phyloP scores from a whole-genome alignment of 2,329 filamentous ascomycete genomes.

The Botrytis elliptica region DNA sequence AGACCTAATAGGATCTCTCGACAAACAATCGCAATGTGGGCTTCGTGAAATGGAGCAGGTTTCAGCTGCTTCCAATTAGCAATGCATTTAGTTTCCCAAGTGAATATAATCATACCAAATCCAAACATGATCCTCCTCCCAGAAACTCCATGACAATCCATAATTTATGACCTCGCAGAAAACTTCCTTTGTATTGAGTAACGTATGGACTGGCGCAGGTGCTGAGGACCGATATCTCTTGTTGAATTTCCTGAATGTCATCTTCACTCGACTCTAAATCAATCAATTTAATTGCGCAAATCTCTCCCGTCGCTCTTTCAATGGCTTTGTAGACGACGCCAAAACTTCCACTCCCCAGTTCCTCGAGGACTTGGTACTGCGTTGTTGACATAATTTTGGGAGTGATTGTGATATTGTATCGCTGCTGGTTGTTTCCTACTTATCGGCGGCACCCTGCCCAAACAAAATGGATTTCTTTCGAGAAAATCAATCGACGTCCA shows the following conservation, averaged over 20 bases:
- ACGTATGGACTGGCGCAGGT: conserved; percentile 93
- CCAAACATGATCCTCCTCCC: conserved; percentile 90
- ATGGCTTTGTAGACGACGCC: conserved; percentile 97
- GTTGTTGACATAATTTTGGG: conserved; percentile 51
- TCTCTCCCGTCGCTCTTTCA: conserved; percentile 83
- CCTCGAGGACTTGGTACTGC: conserved; percentile 92
- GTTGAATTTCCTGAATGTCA: conserved; percentile 96
- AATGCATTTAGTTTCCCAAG: conserved; percentile 1
- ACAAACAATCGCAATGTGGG: conserved; percentile 90
- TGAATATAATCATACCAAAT: conserved; percentile 63
- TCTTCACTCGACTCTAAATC: conserved; percentile 98
- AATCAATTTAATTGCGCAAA: conserved; percentile 98
- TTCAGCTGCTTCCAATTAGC: conserved; percentile 62
- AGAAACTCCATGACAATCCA: conserved; percentile 99
- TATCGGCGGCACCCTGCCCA: not conserved
- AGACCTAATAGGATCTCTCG: conserved; percentile 86
- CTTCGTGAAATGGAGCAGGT: conserved; percentile 83
- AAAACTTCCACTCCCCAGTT: conserved; percentile 86
- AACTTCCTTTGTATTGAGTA: conserved; percentile 94
- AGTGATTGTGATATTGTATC: not conserved
- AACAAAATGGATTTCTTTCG: not conserved
- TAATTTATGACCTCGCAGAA: conserved; percentile 91
- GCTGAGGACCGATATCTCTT: conserved; percentile 92
- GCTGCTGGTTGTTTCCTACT: not conserved
- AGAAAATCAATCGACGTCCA: not conserved